Percentiles rank a stretch among this genome's conserved stretches.
phyloP scores from a whole-genome alignment of 1,284 basidiomycete species.

The Leccinum angustisporum region DNA sequence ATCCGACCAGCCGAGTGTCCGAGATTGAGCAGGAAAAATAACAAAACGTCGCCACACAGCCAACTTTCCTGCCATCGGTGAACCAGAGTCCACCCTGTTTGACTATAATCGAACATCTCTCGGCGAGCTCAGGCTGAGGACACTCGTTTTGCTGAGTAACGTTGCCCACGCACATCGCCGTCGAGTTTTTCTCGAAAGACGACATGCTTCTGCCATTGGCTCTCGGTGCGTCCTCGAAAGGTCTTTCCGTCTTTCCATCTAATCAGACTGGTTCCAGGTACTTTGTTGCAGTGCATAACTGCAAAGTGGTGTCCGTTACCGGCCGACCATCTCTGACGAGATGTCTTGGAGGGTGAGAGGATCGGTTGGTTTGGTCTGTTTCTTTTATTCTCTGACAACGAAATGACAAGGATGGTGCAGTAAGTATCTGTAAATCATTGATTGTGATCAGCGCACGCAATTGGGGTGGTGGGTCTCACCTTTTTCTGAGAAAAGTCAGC shows the following conservation, averaged over 20 bases:
- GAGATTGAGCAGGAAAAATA: conserved; percentile 1
- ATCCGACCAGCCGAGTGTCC: conserved; percentile 40
- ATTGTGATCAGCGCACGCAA: too few relatives aligned
- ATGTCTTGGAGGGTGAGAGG: background rate
- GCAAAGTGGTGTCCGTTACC: background rate
- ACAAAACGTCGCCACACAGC: conserved; percentile 43
- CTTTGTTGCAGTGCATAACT: conserved; percentile 65
- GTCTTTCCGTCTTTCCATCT: conserved; percentile 12
- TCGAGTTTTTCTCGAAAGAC: conserved; percentile 57
- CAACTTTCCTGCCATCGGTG: conserved; percentile 71
- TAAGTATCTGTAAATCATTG: too few relatives aligned
- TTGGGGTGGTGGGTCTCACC: too few relatives aligned
- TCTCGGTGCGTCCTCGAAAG: conserved; percentile 51
- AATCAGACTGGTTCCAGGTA: conserved; percentile 44
- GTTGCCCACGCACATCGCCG: conserved; percentile 54
- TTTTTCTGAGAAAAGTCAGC: too few relatives aligned
- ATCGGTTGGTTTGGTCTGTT: background rate
- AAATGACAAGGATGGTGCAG: background rate
- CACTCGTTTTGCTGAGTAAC: conserved; percentile 41
- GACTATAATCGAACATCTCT: conserved; percentile 52
- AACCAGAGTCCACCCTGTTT: conserved; percentile 64
- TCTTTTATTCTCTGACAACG: background rate
- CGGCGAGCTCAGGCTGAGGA: conserved; percentile 29
- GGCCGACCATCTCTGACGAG: background rate
- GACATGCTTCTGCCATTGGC: conserved; percentile 47